Base-by-base conservation (phyloP, 2,329 filamentous ascomycete species). In the Bipolaris bicolor region DNA sequence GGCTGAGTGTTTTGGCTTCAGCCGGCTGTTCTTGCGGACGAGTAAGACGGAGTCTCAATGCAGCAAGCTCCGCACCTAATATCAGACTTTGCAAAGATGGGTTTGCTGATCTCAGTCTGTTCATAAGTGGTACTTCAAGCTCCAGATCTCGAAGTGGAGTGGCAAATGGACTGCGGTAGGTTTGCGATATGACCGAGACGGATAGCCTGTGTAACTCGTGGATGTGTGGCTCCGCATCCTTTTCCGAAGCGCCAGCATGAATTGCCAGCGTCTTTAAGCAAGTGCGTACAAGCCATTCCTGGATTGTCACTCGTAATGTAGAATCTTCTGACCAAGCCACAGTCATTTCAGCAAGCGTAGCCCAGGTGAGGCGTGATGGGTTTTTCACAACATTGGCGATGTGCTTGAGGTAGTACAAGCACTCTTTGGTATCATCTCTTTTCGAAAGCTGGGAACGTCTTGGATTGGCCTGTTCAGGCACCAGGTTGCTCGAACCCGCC, bases 31-130 rank as follows among this genome's bases (percentile, higher is more conserved):
- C 68, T 37, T 44, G 46, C 26, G 68, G 61, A 43, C 61, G 66
- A 31, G 76, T 78, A 26, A 75, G 51, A 5, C 75, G 77, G 40
- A 95, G 82, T 69, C 88, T 91, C 9, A 97, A 81, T 3, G 89
- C 83, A 45, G 88, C 87, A 66, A 90, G 86, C 3, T 93, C 84
- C n/a, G 91, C 87, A 67, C 93, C 90, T 22, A 97, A 83, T 9
- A 97, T 78, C 0, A 92, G 82, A 13, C 90, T 87, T 68, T 96
- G 92, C 1, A 94, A 84, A 50, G 88, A 92, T 79, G 15, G 88
- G 84, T 66, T 54, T 13, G 74, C 69, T 6, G 83, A 82, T 26
- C 81, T 79, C 5, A 96, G 82, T 61, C 86, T 84, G 31, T 88
- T 86, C 57, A 95, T 88, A 26, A 97, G 80, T 34, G 85, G 76